Evolutionary conservation across 2,329 filamentous ascomycete species (phyloP).

Genomic region (Fusarium sororula): DNA sequence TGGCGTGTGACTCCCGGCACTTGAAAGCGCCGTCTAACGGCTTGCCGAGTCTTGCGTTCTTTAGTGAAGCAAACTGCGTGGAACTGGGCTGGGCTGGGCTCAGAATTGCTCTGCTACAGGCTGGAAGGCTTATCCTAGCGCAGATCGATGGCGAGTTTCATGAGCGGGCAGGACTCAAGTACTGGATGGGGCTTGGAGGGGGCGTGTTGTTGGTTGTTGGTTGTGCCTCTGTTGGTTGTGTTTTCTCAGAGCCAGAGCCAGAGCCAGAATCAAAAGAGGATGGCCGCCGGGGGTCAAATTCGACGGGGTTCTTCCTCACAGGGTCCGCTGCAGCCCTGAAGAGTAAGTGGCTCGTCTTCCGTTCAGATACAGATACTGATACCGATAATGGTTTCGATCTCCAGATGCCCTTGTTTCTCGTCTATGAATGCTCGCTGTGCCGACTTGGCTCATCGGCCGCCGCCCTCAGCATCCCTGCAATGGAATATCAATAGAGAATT

Average conservation of each 20-base stretch:
- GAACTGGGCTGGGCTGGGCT: neutral
- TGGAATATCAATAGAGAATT: neutral
- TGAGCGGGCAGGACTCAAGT: neutral
- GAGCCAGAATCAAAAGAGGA: neutral
- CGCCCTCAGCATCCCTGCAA: neutral
- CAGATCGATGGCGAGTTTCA: slow-evolving; percentile 35
- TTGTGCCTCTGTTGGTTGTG: slow-evolving; percentile 9
- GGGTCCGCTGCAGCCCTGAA: neutral
- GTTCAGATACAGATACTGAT: neutral
- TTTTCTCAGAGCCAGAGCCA: neutral
- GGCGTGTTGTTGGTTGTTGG: neutral
- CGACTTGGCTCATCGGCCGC: neutral
- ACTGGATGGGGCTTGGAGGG: slow-evolving; percentile 1
- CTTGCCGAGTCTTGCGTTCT: slow-evolving; percentile 17
- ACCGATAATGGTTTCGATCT: neutral
- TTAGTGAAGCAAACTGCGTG: slow-evolving; percentile 7
- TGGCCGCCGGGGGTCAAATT: neutral
- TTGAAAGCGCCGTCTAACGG: slow-evolving; percentile 26
- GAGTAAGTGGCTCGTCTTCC: slow-evolving; percentile 1
- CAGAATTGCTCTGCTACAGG: neutral
- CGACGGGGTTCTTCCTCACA: neutral
- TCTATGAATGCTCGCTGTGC: neutral
- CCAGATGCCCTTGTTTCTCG: neutral
- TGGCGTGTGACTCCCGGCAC: slow-evolving; percentile 16
- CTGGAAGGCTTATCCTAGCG: slow-evolving; percentile 31